Base-by-base conservation (phyloP, 176 grass and related monocot genomes). In the Phoenix roebelenii region DNA sequence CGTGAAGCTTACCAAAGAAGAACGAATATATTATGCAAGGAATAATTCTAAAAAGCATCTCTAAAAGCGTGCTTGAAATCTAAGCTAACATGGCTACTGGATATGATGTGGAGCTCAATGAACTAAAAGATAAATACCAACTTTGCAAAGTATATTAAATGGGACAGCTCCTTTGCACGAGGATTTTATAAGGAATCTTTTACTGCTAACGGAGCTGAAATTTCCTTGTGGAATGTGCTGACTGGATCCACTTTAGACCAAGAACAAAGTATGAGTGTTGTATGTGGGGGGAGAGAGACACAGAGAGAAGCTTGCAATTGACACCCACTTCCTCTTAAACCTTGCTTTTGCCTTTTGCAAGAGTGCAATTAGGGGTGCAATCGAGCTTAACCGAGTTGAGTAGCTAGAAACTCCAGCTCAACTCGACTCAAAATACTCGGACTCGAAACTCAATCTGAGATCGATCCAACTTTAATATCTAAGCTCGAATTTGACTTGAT, bases 11-110 rank as follows among this genome's bases (percentile, higher is more conserved):
- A 17, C 1, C 18, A 9, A 17, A 61, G 28, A 35, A 35, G 58
- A 61, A 3, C 7, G 12, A 39, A 61, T 61, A 61, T 39, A 12
- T 44, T 44, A 61, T 25, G 32, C 28, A 61, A 19, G 58, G 58
- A 61, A 61, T 61, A 4, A 18, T 61, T 61, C 58, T 18, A 49
- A 49, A 63, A 35, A 49, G 60, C 60, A 63, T 49, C 60, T 63
- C 60, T 35, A 49, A 63, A 44, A 23, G 29, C n/a, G 35, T 49
- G 60, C 60, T 63, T 63, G 60, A 63, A 63, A 63, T 63, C 60
- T 63, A 63, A 63, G 60, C 60, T 63, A 63, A 63, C 60, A 49
- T 50, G 35, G 18, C 49, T 22, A 20, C 35, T 63, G 35, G 60
- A 63, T 49, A 63, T 22, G 3, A 61, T 61, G 20, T 61, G 15